phyloP scores from a whole-genome alignment of 257 asterid species.

The Linaria vulgaris region DNA sequence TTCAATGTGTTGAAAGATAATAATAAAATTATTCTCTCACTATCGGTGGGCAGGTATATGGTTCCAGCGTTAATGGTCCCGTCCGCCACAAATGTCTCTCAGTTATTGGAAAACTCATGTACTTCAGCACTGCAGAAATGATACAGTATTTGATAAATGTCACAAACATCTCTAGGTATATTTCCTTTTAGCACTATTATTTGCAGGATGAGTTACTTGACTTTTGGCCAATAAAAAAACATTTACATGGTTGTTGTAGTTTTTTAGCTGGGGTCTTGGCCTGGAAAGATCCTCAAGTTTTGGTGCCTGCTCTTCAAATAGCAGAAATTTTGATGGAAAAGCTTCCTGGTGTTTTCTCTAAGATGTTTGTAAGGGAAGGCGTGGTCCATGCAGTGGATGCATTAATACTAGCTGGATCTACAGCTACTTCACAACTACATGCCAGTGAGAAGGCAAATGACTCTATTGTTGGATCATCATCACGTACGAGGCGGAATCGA shows the following conservation, averaged over 20 bases:
- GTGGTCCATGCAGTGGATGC: slow-evolving; percentile 92
- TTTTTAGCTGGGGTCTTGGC: slow-evolving; percentile 96
- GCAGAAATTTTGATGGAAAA: slow-evolving; percentile 94
- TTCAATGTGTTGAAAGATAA: neutral
- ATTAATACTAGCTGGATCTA: slow-evolving; percentile 52
- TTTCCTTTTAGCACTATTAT: slow-evolving; percentile 14
- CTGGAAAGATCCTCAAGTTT: slow-evolving; percentile 96
- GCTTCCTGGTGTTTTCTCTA: slow-evolving; percentile 82
- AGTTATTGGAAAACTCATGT: slow-evolving; percentile 89
- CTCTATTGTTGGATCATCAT: slow-evolving; percentile 54
- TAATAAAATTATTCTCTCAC: slow-evolving; percentile 6
- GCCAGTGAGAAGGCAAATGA: slow-evolving; percentile 75
- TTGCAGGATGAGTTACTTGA: slow-evolving; percentile 16
- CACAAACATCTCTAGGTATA: slow-evolving; percentile 86
- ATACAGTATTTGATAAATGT: slow-evolving; percentile 66
- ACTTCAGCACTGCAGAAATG: slow-evolving; percentile 84
- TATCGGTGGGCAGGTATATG: slow-evolving; percentile 71
- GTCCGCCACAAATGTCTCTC: slow-evolving; percentile 97
- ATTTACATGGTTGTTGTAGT: slow-evolving; percentile 41
- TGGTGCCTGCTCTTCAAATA: slow-evolving; percentile 94
- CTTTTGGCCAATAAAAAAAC: slow-evolving; percentile 17
- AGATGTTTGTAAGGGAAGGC: slow-evolving; percentile 93
- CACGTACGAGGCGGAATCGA: slow-evolving; percentile 80
- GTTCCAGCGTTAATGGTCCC: slow-evolving; percentile 94
- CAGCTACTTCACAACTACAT: slow-evolving; percentile 52